phyloP scores from a whole-genome alignment of 805 yeast species.

The Zygoascus flipseniorum region DNA sequence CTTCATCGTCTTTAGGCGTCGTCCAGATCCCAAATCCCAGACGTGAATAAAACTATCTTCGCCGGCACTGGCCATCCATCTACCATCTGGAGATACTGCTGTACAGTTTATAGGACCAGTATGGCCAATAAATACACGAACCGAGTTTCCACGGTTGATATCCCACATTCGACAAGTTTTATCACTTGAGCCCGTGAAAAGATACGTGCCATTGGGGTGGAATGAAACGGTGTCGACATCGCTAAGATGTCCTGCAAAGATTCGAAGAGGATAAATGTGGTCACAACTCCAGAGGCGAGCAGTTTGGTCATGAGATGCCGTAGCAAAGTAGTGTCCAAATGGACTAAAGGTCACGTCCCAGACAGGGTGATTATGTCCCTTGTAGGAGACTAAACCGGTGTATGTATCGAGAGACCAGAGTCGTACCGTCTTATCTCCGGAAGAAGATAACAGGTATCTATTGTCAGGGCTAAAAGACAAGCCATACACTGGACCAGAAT shows the following conservation, averaged over 20 bases:
- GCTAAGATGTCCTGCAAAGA: slow-evolving; percentile 94
- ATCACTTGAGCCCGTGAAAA: slow-evolving; percentile 92
- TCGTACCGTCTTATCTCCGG: slow-evolving; percentile 88
- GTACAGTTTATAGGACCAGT: slow-evolving; percentile 78
- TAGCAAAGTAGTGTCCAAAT: slow-evolving; percentile 94
- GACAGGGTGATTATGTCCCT: slow-evolving; percentile 92
- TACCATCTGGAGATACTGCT: slow-evolving; percentile 93
- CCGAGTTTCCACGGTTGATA: slow-evolving; percentile 77
- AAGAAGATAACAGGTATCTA: slow-evolving; percentile 65
- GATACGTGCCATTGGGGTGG: slow-evolving; percentile 93
- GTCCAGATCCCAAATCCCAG: slow-evolving; percentile 93
- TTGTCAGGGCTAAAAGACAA: slow-evolving; percentile 86
- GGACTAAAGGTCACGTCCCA: slow-evolving; percentile 98
- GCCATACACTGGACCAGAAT: slow-evolving; percentile 90
- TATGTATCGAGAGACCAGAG: slow-evolving; percentile 92
- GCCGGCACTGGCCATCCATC: slow-evolving; percentile 93
- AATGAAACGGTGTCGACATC: slow-evolving; percentile 93
- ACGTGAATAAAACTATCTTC: slow-evolving; percentile 82
- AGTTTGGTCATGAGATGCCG: slow-evolving; percentile 95
- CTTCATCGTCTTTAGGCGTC: slow-evolving; percentile 80
- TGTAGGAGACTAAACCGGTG: slow-evolving; percentile 83
- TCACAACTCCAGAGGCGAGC: slow-evolving; percentile 98
- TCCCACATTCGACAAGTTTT: slow-evolving; percentile 99
- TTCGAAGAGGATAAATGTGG: slow-evolving; percentile 90
- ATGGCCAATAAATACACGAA: slow-evolving; percentile 87